These are phyloP conservation scores for Pythium aristosporum DNA, from an alignment of 352 stramenopile species.

Conservation along the genomic window DNA sequence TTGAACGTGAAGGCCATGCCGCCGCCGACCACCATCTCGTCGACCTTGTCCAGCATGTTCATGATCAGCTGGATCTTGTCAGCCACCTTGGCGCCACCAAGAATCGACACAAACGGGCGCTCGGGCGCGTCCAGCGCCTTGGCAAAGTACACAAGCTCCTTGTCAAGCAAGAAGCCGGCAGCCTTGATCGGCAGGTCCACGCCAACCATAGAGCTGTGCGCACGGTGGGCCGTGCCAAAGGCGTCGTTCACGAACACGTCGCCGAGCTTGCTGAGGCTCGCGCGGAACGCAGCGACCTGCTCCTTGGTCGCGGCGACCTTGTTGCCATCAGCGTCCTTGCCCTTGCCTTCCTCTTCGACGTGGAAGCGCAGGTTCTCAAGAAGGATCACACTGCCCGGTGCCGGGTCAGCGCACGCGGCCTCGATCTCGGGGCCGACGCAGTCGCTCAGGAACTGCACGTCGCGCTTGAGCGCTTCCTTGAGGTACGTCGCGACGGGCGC, in stretches of 20 bases:
- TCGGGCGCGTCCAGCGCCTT: conserved; percentile 98
- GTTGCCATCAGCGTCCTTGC: conserved; percentile 74
- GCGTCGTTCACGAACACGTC: conserved; percentile 99
- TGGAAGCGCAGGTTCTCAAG: conserved; percentile 99
- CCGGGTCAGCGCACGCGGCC: conserved; percentile 60
- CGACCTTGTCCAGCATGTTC: conserved; percentile 98
- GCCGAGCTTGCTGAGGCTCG: conserved; percentile 89
- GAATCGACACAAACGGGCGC: conserved; percentile 96
- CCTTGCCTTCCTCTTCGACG: conserved; percentile 94
- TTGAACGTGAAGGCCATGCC: conserved; percentile 99
- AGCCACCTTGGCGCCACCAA: conserved; percentile 99
- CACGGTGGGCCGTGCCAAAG: conserved; percentile 99
- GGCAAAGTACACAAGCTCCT: conserved; percentile 99
- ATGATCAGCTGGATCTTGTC: conserved; percentile 99
- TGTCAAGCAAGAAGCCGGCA: conserved; percentile 98
- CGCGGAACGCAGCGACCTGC: conserved; percentile 90
- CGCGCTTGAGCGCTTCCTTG: conserved; percentile 87
- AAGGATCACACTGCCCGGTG: conserved; percentile 90
- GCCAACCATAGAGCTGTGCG: conserved; percentile 98
- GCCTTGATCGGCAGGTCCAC: conserved; percentile 89
- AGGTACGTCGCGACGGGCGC: conserved; percentile 92
- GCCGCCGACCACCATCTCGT: conserved; percentile 98
- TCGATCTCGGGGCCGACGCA: conserved; percentile 94
- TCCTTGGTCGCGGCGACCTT: conserved; percentile 93
- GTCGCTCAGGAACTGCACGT: conserved; percentile 94